A percentile compares a stretch with the other conserved stretches of the same genome.
These are phyloP conservation scores for Rutstroemia sp. DNA, from an alignment of 2,329 filamentous ascomycete genomes.

Conservation along the genomic window DNA sequence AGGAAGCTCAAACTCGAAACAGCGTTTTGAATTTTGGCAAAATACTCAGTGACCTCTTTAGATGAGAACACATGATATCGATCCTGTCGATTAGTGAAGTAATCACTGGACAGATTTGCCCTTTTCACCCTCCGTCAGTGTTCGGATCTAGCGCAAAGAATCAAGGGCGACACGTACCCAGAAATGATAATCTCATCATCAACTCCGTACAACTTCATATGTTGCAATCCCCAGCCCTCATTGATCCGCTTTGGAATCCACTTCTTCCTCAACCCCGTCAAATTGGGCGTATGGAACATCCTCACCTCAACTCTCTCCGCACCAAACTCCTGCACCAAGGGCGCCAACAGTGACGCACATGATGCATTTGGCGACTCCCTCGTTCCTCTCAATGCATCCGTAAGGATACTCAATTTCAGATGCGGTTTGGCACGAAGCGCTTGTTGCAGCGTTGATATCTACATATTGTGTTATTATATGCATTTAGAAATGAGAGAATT, in stretches of 20 bases:
- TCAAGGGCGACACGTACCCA: slow-evolving; percentile 46
- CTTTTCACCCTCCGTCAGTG: slow-evolving; percentile 28
- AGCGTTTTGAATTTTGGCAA: slow-evolving; percentile 66
- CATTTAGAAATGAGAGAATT: too few relatives aligned
- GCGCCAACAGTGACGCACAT: slow-evolving; percentile 79
- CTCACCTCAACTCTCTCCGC: slow-evolving; percentile 78
- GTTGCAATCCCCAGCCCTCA: slow-evolving; percentile 95
- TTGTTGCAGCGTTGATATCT: slow-evolving; percentile 70
- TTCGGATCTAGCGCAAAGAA: background rate
- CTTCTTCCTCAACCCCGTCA: slow-evolving; percentile 79
- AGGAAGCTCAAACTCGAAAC: slow-evolving; percentile 77
- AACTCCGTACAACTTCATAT: slow-evolving; percentile 97
- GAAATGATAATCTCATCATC: slow-evolving; percentile 95
- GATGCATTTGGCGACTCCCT: slow-evolving; percentile 81
- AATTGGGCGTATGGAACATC: slow-evolving; percentile 96
- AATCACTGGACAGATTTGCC: slow-evolving; percentile 86
- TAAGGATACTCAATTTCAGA: slow-evolving; percentile 80
- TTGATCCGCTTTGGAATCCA: slow-evolving; percentile 85
- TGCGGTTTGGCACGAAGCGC: slow-evolving; percentile 68
- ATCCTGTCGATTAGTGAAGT: slow-evolving; percentile 94
- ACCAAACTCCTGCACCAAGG: slow-evolving; percentile 79
- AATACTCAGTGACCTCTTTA: slow-evolving; percentile 73
- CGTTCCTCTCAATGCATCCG: slow-evolving; percentile 85
- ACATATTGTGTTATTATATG: slow-evolving; percentile 2
- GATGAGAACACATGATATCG: slow-evolving; percentile 88